Evolutionary conservation across 345 rosid species (phyloP).

Genomic region (Pugionium cornutum): DNA sequence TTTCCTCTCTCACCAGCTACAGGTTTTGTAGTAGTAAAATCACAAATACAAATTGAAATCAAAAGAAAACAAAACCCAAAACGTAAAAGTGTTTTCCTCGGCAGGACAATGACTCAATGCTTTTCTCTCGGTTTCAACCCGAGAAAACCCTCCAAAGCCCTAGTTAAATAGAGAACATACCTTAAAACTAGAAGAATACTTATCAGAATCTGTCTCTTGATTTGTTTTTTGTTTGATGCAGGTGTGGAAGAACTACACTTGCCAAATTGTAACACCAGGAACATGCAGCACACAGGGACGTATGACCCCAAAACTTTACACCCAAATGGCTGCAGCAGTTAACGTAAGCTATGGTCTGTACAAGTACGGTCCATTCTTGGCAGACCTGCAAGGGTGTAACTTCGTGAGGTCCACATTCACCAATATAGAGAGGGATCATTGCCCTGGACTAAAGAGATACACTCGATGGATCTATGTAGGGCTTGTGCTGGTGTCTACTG

Average conservation of each 20-base stretch:
- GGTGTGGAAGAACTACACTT: conserved; percentile 68
- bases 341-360: conserved; percentile 78
- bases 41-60: not conserved
- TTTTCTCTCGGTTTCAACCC: too few relatives aligned
- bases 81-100: too few relatives aligned
- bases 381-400: conserved; percentile 67
- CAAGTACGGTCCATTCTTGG: conserved; percentile 81
- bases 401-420: conserved; percentile 80
- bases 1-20: not conserved
- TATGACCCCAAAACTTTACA: conserved; percentile 62
- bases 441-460: conserved; percentile 63
- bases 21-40: too few relatives aligned
- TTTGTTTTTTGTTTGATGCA: conserved; percentile 33
- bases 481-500: conserved; percentile 68
- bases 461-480: conserved; percentile 79
- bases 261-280: conserved; percentile 53
- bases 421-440: conserved; percentile 48
- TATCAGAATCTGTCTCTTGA: not conserved
- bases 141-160: not conserved
- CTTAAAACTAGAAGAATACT: not conserved
- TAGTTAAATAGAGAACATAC: not conserved
- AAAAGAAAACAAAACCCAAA: not conserved
- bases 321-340: conserved; percentile 66
- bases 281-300: conserved; percentile 74
- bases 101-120: too few relatives aligned